These are phyloP conservation scores for Rhizopogon vulgaris DNA, from an alignment of 768 basidiomycete genomes.

Conservation along the genomic window DNA sequence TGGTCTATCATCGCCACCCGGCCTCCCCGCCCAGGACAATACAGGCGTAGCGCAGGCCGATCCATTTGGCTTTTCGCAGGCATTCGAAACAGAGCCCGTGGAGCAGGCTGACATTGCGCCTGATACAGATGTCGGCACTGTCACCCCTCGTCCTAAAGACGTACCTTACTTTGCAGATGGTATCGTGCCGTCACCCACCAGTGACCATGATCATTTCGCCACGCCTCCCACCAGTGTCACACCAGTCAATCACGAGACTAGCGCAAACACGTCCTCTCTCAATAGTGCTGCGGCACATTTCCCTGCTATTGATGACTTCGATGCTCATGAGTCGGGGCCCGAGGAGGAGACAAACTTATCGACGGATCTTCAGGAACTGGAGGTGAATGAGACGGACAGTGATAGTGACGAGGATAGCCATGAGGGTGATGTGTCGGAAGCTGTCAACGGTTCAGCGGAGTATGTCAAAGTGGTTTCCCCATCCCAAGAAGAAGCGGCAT, in stretches of 20 bases:
- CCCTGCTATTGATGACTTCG: slow-evolving; percentile 31
- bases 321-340: slow-evolving; percentile 3
- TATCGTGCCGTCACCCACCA: slow-evolving; percentile 25
- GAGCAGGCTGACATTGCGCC: slow-evolving; percentile 10
- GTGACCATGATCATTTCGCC: slow-evolving; percentile 47
- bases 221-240: slow-evolving; percentile 50
- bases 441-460: background rate
- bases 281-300: slow-evolving; percentile 24
- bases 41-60: slow-evolving; percentile 26
- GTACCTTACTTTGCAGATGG: slow-evolving; percentile 11
- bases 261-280: slow-evolving; percentile 19
- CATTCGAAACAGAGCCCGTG: slow-evolving; percentile 11
- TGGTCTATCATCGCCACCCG: slow-evolving; percentile 11
- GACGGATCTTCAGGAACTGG: slow-evolving; percentile 51
- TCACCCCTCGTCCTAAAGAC: slow-evolving; percentile 14
- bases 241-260: slow-evolving; percentile 12
- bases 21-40: slow-evolving; percentile 5
- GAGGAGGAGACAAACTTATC: slow-evolving; percentile 32
- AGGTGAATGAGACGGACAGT: slow-evolving; percentile 49
- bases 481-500: slow-evolving; percentile 12
- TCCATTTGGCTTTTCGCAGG: slow-evolving; percentile 47
- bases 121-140: slow-evolving; percentile 16
- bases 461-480: background rate
- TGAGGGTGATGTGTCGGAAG: slow-evolving; percentile 15
- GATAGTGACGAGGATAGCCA: slow-evolving; percentile 37